phyloP scores from a whole-genome alignment of 805 yeast species.

The Suhomyces sp. region DNA sequence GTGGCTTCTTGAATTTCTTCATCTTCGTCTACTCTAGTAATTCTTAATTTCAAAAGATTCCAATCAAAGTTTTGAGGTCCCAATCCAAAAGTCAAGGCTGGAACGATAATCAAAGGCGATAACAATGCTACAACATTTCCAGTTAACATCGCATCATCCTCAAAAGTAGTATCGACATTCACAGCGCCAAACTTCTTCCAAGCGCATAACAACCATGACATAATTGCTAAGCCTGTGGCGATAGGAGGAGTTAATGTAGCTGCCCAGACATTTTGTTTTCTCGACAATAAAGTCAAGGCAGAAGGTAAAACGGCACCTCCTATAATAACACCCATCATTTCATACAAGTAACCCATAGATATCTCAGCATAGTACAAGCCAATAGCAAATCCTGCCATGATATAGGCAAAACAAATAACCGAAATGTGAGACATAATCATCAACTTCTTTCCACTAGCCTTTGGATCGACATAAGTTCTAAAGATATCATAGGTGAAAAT shows the following conservation, averaged over 20 bases:
- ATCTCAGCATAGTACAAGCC: slow-evolving; percentile 81
- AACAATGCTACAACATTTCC: slow-evolving; percentile 83
- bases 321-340: slow-evolving; percentile 85
- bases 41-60: slow-evolving; percentile 50
- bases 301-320: slow-evolving; percentile 85
- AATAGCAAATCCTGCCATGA: slow-evolving; percentile 79
- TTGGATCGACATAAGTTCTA: slow-evolving; percentile 75
- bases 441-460: slow-evolving; percentile 70
- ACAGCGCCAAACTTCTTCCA: slow-evolving; percentile 32
- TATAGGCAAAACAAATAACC: slow-evolving; percentile 54
- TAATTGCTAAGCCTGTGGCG: slow-evolving; percentile 71
- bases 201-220: slow-evolving; percentile 49
- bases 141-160: slow-evolving; percentile 82
- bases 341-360: slow-evolving; percentile 83
- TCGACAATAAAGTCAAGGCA: slow-evolving; percentile 61
- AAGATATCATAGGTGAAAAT: slow-evolving; percentile 83
- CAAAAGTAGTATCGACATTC: slow-evolving; percentile 55
- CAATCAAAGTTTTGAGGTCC: slow-evolving; percentile 76
- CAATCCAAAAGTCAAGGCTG: slow-evolving; percentile 60
- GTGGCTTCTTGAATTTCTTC: slow-evolving; percentile 53
- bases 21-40: slow-evolving; percentile 68
- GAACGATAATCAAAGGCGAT: slow-evolving; percentile 66
- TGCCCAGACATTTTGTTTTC: slow-evolving; percentile 62
- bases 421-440: slow-evolving; percentile 66
- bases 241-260: slow-evolving; percentile 75